Evolutionary conservation across 345 rosid genomes (phyloP), one percentile per base, ranked within the genome.

Genomic region (Eucalyptus regnans): DNA sequence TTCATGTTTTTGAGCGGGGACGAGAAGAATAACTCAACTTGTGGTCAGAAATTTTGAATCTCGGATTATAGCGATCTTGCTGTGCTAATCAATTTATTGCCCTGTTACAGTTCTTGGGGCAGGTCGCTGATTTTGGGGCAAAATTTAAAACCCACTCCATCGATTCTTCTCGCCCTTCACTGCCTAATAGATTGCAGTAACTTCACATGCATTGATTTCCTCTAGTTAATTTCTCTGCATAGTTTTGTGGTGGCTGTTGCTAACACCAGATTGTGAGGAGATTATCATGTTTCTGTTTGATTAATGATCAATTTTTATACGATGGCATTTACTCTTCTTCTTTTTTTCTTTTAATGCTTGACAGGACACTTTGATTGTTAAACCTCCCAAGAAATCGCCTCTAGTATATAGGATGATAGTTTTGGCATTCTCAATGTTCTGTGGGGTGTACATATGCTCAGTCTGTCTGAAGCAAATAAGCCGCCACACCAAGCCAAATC

Each of bases 361-460:
- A 88, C 97, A 98, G 98, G 96, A 93, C 87, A 86, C 94, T 23
- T 51, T 95, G 86, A 92, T 95, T 56, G 88, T 96, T 88, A 98
- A 97, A 89, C 92, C 95, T 90, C 92, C 93, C 20, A 98, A 95
- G 95, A 96, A 94, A 86, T 92, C 98, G 56, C 96, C 96, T 13
- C 89, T 94, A 90, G 93, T 95, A 87, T 92, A 93, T 54, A 95
- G 97, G 91, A 94, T 94, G 96, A 90, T 95, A 87, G 95, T 96
- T 80, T 90, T 98, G 64, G 87, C 96, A 76, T 95, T 97, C 91
- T 94, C 95, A 9, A 92, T 95, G 95, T 92, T 95, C 16, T 98
- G 96, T 90, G 97, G 98, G 56, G 91, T 97, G 88, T 96, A 91
- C 90, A 92, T 94, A 60, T 95, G 95, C 91, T 90, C 93, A 25